Evolutionary conservation across 352 stramenopile species (phyloP).

Genomic region (Thraustotheca clavata): DNA sequence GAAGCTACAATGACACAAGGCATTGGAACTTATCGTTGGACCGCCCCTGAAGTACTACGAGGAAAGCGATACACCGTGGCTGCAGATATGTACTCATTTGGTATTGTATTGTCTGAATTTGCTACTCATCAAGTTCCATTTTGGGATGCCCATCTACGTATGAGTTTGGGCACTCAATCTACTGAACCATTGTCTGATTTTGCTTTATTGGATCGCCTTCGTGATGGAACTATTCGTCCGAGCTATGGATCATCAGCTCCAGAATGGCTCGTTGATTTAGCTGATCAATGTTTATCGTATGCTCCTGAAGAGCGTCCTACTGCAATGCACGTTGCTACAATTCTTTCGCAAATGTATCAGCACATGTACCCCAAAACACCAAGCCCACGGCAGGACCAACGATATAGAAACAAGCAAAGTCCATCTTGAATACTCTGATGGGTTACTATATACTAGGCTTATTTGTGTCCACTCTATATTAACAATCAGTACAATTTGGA

Average conservation of each 20-base stretch:
- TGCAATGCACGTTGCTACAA: not conserved
- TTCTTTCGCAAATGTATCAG: not conserved
- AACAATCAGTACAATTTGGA: too few species aligned
- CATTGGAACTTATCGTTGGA: conserved; percentile 19
- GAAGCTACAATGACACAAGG: conserved; percentile 13
- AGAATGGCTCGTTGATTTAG: conserved; percentile 1
- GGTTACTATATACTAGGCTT: too few species aligned
- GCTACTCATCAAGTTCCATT: conserved; percentile 10
- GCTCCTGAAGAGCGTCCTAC: not conserved
- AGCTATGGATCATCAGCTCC: not conserved
- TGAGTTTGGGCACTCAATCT: not conserved
- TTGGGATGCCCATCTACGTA: not conserved
- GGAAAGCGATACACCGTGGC: conserved; percentile 13
- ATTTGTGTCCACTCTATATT: too few species aligned
- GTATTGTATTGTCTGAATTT: conserved; percentile 19
- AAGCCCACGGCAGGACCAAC: not conserved
- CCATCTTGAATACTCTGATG: too few species aligned
- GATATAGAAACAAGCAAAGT: not conserved
- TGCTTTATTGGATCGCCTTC: conserved; percentile 11
- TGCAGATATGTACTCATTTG: conserved; percentile 22
- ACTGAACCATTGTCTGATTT: conserved; percentile 10
- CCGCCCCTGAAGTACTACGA: conserved; percentile 17
- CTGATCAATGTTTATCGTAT: not conserved
- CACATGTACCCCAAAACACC: conserved; percentile 1
- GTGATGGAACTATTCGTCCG: conserved; percentile 1